Base-by-base conservation (phyloP, 2,329 filamentous ascomycete species). In the Colletotrichum tropicicola region DNA sequence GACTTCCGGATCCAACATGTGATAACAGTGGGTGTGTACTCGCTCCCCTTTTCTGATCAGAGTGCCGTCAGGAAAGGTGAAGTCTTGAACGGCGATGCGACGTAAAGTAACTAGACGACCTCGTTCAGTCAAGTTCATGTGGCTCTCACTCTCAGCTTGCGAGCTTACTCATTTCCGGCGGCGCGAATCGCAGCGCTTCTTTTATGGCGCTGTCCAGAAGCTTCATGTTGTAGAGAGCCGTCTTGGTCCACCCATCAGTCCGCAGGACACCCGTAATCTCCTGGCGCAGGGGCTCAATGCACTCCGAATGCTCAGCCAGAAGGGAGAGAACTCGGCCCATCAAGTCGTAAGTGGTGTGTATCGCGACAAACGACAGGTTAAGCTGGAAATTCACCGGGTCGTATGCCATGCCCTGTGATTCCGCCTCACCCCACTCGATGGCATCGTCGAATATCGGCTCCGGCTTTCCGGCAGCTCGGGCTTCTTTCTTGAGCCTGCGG, bases 321-420 rank as follows among this genome's bases (percentile, higher is more conserved):
- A 83, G 77, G 28, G 75, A 75, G 25, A 85, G 66, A 2, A 76
- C 69, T 6, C 79, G 75, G 3, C 74, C 73, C 1, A 76, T n/a
- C 5, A 73, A 58, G 49, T 79, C 75, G 1, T 76, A 75, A 0
- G 80, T 81, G 4, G 78, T 82, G 68, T 83, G 80, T 28, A 82
- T 79, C 8, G 79, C 78, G 2, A 75, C 78, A 43, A 93, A 91
- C 45, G 92, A 87, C 0, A 96, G 94, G 7, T 98, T 85, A 27
- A 93, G 83, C 73, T 97, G 92, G 37, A 92, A 92, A 10, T 75
- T 77, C 13, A 89, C 81, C 0, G 84, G 79, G 74, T 94, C 86
- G 73, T 93, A 95, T n/a, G 7, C 0, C 8, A 79, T 90, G 55
- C 83, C 83, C 27, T 87, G 83, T 80, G 73, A 73, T 4, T 76